Evolutionary conservation across 1,139 yeast species (phyloP), one percentile per base, ranked within the genome.

Genomic region (Taphrina confusa): DNA sequence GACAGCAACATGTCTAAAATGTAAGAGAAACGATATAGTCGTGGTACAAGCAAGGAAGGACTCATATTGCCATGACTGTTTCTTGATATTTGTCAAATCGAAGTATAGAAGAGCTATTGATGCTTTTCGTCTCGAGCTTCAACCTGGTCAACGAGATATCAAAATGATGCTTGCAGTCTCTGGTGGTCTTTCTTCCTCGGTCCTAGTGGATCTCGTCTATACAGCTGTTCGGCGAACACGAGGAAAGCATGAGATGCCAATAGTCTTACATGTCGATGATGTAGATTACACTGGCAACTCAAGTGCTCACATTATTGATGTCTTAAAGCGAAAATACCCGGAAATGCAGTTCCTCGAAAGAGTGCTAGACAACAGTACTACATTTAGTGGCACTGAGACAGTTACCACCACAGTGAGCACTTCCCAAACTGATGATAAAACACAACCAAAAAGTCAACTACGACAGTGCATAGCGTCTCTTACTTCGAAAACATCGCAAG

Each of bases 41-140:
- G 51, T 54, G 8, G 33, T 54, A 11, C 33, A 18, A 16, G 51
- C 58, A 6, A 45, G 58, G 4, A 54, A 54, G 20, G 58, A 54
- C n/a, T 8, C 14, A 16, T 54, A 54, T 27, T 54, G 58, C 39
- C 58, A 34, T 44, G 44, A 25, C 12, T 54, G 58, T 45, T 54
- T 28, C 45, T 16, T 54, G n/a, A 34, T 42, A n/a, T 54, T 54
- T 30, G 39, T 36, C 8, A 45, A 36, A 9, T 45, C 58, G 8
- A 54, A 54, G 31, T 54, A 54, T 44, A 44, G 58, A 9, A 33
- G 58, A 11, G 58, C 51, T 18, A 33, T 42, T 16, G 58, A 54
- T 44, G 58, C 58, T 9, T 54, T 54, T 27, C 27, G 58, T 6
- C 45, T 44, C 18, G 47, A 34, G 30, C 40, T 54, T 5, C 28